Conservation (phyloP, 257 asterid genomes). For the Solanum arcanum region DNA sequence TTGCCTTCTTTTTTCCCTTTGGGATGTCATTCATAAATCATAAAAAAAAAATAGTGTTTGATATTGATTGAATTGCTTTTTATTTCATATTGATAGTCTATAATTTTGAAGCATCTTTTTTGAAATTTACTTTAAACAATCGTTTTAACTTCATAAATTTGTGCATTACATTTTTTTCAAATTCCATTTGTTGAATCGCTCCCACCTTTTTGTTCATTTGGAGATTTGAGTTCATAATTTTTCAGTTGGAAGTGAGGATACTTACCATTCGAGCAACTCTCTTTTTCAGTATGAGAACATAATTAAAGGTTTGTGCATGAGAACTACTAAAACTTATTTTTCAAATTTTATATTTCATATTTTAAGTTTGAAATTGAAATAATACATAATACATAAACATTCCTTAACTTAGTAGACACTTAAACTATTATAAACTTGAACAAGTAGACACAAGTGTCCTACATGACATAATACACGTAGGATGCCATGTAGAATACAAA, state of each 20-base stretch:
- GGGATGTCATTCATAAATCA: neutral
- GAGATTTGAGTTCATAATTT: rapidly evolving
- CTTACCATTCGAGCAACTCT: too few relatives aligned
- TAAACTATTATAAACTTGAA: too few relatives aligned
- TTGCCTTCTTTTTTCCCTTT: neutral
- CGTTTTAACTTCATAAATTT: too few relatives aligned
- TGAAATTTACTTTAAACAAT: neutral
- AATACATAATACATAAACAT: neutral
- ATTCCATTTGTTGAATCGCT: neutral
- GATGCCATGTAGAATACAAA: too few relatives aligned
- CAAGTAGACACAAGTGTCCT: too few relatives aligned
- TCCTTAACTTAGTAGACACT: too few relatives aligned
- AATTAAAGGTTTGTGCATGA: neutral
- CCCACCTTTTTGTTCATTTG: too few relatives aligned
- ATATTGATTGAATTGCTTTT: neutral
- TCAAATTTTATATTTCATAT: neutral
- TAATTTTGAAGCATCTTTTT: neutral
- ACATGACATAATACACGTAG: too few relatives aligned
- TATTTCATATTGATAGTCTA: neutral
- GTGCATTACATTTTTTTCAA: neutral
- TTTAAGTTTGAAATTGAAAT: neutral
- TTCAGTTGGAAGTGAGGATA: too few relatives aligned
- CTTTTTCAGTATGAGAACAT: neutral
- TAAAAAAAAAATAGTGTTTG: neutral
- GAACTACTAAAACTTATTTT: too few relatives aligned